These are phyloP conservation scores for Talaromyces atroroseus DNA, from an alignment of 2,329 filamentous ascomycete genomes.

Conservation along the genomic window DNA sequence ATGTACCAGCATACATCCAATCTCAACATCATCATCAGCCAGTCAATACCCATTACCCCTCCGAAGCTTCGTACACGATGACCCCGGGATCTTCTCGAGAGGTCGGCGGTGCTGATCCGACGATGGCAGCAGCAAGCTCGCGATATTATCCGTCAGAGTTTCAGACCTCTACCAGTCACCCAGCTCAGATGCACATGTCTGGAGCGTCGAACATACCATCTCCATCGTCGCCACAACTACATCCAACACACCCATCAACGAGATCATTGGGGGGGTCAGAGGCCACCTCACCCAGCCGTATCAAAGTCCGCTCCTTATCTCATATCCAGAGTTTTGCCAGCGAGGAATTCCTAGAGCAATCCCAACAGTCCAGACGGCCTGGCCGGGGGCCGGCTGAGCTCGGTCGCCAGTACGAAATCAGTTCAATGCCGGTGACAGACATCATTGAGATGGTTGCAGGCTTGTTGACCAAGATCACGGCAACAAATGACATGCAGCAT, in stretches of 20 bases:
- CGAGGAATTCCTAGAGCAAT: slow-evolving; percentile 63
- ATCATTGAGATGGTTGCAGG: slow-evolving; percentile 99
- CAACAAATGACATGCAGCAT: slow-evolving; percentile 91
- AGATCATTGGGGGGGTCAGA: slow-evolving; percentile 39
- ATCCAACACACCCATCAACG: slow-evolving; percentile 41
- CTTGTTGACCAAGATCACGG: slow-evolving; percentile 91
- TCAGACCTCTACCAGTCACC: background rate
- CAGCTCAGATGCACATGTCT: background rate
- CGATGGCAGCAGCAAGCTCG: background rate
- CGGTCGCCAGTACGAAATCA: slow-evolving; percentile 78
- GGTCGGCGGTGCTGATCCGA: background rate
- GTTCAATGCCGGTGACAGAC: slow-evolving; percentile 92
- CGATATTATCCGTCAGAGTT: slow-evolving; percentile 6
- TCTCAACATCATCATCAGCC: slow-evolving; percentile 24
- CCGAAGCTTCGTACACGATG: slow-evolving; percentile 15
- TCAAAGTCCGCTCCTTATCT: slow-evolving; percentile 80
- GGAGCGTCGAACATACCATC: slow-evolving; percentile 20
- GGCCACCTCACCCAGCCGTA: slow-evolving; percentile 50
- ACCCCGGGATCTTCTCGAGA: slow-evolving; percentile 5
- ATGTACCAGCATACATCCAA: slow-evolving; percentile 34
- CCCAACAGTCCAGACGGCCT: slow-evolving; percentile 33
- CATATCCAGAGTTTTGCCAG: slow-evolving; percentile 86
- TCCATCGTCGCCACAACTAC: slow-evolving; percentile 42
- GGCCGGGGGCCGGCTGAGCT: slow-evolving; percentile 41
- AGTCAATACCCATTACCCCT: slow-evolving; percentile 20